These are phyloP conservation scores for Neoboletus magnificus DNA, from an alignment of 768 basidiomycete genomes.

Conservation along the genomic window DNA sequence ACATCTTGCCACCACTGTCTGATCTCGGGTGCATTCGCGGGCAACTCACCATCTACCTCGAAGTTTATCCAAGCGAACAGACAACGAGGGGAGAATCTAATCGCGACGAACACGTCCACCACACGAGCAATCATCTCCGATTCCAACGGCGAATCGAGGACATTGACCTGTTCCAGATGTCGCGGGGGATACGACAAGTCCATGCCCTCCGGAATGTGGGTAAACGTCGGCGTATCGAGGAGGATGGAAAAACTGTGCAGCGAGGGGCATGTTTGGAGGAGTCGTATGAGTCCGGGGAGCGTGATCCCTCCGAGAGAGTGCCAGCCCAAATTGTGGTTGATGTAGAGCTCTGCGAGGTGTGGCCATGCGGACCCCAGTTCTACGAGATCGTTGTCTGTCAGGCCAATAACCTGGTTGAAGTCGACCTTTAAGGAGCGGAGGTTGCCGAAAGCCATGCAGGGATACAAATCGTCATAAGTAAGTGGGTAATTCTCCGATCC, in stretches of 20 bases:
- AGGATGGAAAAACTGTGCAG: background rate
- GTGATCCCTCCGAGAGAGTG: background rate
- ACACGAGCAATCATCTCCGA: background rate
- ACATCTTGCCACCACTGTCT: background rate
- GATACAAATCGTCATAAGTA: background rate
- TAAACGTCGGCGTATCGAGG: slow-evolving; percentile 1
- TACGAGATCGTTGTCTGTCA: slow-evolving; percentile 1
- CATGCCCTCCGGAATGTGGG: background rate
- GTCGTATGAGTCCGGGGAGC: background rate
- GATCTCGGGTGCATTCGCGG: background rate
- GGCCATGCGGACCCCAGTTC: slow-evolving; percentile 2
- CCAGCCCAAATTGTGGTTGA: slow-evolving; percentile 3
- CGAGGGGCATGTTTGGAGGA: background rate
- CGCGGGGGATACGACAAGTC: background rate
- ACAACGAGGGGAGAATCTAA: background rate
- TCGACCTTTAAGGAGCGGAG: background rate
- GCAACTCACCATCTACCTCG: background rate
- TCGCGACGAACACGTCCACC: slow-evolving; percentile 1
- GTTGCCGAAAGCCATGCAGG: background rate
- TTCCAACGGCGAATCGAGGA: slow-evolving; percentile 1
- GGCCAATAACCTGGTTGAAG: background rate
- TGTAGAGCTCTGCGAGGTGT: background rate
- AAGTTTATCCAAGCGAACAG: background rate
- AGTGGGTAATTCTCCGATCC: background rate
- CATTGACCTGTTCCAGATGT: background rate